These are phyloP conservation scores for Hypoxylon trugodes DNA, from an alignment of 495 filamentous ascomycete species.

Conservation along the genomic window DNA sequence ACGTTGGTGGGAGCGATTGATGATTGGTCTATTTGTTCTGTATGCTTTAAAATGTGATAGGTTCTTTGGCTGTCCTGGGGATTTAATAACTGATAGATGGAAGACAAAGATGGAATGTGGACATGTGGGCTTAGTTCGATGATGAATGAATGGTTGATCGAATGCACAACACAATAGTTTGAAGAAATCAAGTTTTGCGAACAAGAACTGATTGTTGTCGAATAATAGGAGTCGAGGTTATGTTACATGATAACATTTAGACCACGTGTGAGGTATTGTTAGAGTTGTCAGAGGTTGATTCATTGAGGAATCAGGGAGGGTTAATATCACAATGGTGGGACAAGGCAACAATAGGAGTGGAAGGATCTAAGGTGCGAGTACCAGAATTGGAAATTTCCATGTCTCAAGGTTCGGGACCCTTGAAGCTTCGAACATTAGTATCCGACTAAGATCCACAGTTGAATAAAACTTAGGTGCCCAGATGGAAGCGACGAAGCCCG, in stretches of 20 bases:
- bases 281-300: conserved; percentile 10
- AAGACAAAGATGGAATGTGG: conserved; percentile 26
- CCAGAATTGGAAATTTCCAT: conserved; percentile 32
- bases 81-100: conserved; percentile 10
- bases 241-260: conserved; percentile 14
- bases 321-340: conserved; percentile 35
- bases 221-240: neutral
- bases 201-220: neutral
- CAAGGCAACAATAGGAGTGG: conserved; percentile 28
- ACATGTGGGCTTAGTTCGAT: conserved; percentile 20
- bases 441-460: conserved; percentile 6
- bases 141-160: neutral
- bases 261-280: conserved; percentile 3
- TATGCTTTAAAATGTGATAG: conserved; percentile 12
- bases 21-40: conserved; percentile 12
- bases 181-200: neutral
- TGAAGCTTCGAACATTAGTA: conserved; percentile 11
- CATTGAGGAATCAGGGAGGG: conserved; percentile 28
- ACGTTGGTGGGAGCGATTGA: conserved; percentile 7
- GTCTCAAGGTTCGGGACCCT: conserved; percentile 22
- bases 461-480: too few relatives aligned
- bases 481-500: too few relatives aligned
- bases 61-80: neutral
- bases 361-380: conserved; percentile 21
- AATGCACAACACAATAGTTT: neutral